Percentiles rank a stretch among this genome's conserved stretches.
These are phyloP conservation scores for Ceratonia siliqua DNA, from an alignment of 306 rosid genomes.

Conservation along the genomic window DNA sequence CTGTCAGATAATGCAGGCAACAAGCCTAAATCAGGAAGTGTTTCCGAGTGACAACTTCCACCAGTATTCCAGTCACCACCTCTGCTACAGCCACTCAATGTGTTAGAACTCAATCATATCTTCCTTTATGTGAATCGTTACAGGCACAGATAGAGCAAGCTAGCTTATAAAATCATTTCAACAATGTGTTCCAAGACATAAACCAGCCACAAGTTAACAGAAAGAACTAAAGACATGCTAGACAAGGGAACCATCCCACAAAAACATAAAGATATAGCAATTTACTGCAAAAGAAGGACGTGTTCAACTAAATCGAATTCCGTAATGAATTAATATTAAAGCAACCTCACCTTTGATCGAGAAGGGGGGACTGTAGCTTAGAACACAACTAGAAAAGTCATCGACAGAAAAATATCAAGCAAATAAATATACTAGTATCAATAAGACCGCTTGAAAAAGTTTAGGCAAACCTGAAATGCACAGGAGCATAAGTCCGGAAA, in stretches of 20 bases:
- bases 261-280: neutral
- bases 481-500: slow-evolving; percentile 85
- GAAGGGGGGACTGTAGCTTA: neutral
- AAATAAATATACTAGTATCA: slow-evolving; percentile 22
- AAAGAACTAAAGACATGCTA: slow-evolving; percentile 17
- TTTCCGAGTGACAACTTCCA: slow-evolving; percentile 84
- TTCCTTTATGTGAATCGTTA: neutral
- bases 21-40: slow-evolving; percentile 65
- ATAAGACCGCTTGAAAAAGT: slow-evolving; percentile 15
- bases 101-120: slow-evolving; percentile 28
- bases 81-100: slow-evolving; percentile 45
- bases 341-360: neutral
- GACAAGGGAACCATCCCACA: neutral
- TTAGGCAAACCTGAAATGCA: slow-evolving; percentile 81
- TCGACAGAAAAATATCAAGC: slow-evolving; percentile 16
- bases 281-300: slow-evolving; percentile 6
- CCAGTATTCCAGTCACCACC: slow-evolving; percentile 90
- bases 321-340: neutral
- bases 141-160: neutral
- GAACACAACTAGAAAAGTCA: slow-evolving; percentile 7
- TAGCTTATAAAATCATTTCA: neutral
- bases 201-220: neutral
- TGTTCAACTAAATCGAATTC: no score
- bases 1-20: slow-evolving; percentile 38
- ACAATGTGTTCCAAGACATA: neutral